Evolutionary conservation across 2,329 filamentous ascomycete genomes (phyloP).

Genomic region (Aspergillus fructus): DNA sequence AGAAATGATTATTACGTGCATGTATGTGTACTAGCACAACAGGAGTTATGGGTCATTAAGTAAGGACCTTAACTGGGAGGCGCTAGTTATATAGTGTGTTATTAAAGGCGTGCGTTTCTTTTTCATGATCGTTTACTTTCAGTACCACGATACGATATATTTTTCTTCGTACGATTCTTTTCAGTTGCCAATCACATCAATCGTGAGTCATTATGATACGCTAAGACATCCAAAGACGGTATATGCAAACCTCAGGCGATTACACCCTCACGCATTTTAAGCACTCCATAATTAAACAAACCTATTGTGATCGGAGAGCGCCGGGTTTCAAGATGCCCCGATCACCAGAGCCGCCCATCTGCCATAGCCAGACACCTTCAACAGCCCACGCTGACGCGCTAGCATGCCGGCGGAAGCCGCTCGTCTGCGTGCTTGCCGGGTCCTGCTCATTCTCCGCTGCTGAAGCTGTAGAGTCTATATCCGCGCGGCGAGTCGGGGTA

Average conservation of each 20-base stretch:
- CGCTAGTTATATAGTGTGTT: not conserved
- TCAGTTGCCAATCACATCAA: not conserved
- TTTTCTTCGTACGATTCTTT: not conserved
- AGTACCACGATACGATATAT: not conserved
- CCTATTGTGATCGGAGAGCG: conserved; percentile 22
- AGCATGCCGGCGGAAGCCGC: conserved; percentile 58
- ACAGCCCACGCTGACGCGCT: conserved; percentile 81
- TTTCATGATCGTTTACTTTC: not conserved
- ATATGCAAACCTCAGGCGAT: not conserved
- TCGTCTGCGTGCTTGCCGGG: not conserved
- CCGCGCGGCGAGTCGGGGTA: conserved; percentile 32
- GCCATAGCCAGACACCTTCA: conserved; percentile 87
- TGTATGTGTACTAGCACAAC: not conserved
- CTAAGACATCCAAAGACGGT: not conserved
- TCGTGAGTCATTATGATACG: conserved; percentile 4
- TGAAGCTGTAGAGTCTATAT: conserved; percentile 25
- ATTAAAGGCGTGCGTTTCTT: not conserved
- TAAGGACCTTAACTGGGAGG: too few relatives aligned
- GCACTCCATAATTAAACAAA: not conserved
- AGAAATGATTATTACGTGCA: not conserved
- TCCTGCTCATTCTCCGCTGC: conserved; percentile 10
- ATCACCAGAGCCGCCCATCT: conserved; percentile 62
- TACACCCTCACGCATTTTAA: not conserved
- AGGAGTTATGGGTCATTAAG: not conserved
- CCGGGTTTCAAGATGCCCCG: conserved; percentile 40